A percentile compares a stretch with the other conserved stretches of the same genome.
These are phyloP conservation scores for Debaryomyces robertsiae DNA, from an alignment of 1,139 yeast species.

Conservation along the genomic window DNA sequence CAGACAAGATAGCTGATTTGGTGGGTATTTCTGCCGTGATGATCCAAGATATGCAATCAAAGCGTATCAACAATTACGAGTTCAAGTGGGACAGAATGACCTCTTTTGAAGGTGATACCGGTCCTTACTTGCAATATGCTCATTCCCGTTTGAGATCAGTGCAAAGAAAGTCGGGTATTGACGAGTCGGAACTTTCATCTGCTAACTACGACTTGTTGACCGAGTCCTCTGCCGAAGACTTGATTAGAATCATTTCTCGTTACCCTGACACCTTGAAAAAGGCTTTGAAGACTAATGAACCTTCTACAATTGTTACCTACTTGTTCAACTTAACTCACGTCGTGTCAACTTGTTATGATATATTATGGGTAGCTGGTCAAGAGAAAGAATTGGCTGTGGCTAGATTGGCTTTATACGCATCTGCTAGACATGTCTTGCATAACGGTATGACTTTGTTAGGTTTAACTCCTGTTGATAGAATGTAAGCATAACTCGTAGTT, in stretches of 20 bases:
- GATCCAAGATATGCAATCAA: constrained; percentile 99
- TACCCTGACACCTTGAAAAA: constrained; percentile 90
- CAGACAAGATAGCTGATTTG: constrained; percentile 93
- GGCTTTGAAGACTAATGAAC: constrained; percentile 85
- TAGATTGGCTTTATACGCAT: constrained; percentile 86
- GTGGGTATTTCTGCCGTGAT: constrained; percentile 97
- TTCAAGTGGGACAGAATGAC: constrained; percentile 99
- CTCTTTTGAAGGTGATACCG: constrained; percentile 98
- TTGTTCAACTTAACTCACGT: constrained; percentile 89
- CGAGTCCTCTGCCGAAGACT: constrained; percentile 73
- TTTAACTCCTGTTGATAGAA: constrained; percentile 96
- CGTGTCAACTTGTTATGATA: constrained; percentile 93
- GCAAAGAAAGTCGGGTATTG: constrained; percentile 74
- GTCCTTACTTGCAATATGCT: constrained; percentile 98
- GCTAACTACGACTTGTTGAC: constrained; percentile 75
- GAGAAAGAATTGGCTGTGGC: constrained; percentile 85
- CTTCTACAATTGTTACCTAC: constrained; percentile 92
- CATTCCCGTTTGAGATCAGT: constrained; percentile 96
- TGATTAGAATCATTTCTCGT: constrained; percentile 80
- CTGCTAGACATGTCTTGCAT: constrained; percentile 87
- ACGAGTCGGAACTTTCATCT: constrained; percentile 45
- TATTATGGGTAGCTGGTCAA: constrained; percentile 98
- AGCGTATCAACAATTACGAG: constrained; percentile 93
- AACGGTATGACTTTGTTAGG: constrained; percentile 93
- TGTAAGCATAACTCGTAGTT: constrained; percentile 48